These are phyloP conservation scores for Pezicula neosporulosa DNA, from an alignment of 2,329 filamentous ascomycete species.

Conservation along the genomic window DNA sequence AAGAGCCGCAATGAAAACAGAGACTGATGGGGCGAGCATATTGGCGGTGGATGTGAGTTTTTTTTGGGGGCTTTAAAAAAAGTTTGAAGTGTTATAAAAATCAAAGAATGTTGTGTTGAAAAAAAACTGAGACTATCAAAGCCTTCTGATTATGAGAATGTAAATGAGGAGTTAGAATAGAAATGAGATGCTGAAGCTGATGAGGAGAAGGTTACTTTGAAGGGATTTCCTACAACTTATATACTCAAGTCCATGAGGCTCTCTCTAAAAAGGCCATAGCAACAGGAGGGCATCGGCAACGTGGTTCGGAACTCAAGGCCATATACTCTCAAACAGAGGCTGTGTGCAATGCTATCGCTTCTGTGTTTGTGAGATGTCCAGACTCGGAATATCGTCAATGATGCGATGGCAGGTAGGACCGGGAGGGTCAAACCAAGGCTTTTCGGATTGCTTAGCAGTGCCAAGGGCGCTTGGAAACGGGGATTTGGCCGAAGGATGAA, in stretches of 20 bases:
- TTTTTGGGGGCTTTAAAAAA: not conserved
- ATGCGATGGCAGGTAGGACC: not conserved
- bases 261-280: not conserved
- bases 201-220: not conserved
- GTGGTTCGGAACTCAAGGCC: too few relatives aligned
- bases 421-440: not conserved
- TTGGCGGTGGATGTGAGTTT: not conserved
- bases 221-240: not conserved
- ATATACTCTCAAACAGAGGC: too few relatives aligned
- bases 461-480: not conserved
- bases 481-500: not conserved
- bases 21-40: not conserved
- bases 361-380: too few relatives aligned
- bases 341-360: too few relatives aligned
- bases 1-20: constrained; percentile 3
- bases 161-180: not conserved
- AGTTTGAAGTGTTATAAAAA: not conserved
- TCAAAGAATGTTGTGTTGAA: not conserved
- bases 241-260: not conserved
- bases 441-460: not conserved
- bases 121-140: not conserved
- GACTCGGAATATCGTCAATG: too few relatives aligned
- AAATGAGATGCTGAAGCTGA: not conserved
- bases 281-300: not conserved
- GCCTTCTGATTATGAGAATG: not conserved